Evolutionary conservation across 1,284 basidiomycete species (phyloP).

Genomic region (Boletellus deceptivus): DNA sequence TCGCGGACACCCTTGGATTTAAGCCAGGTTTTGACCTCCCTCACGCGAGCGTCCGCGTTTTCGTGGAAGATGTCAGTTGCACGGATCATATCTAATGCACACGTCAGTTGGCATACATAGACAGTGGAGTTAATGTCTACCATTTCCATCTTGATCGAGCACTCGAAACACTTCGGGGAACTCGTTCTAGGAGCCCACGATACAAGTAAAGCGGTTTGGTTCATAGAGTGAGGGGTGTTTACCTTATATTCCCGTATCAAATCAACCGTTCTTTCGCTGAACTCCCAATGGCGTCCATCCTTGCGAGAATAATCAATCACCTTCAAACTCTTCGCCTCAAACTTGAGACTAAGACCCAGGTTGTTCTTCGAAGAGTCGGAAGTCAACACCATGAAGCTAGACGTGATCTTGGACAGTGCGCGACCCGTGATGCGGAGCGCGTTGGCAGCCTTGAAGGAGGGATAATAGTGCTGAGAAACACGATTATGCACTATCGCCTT

Average conservation of each 20-base stretch:
- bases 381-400: constrained; percentile 84
- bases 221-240: background rate
- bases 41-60: constrained; percentile 71
- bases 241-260: constrained; percentile 85
- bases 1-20: constrained; percentile 84
- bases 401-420: constrained; percentile 86
- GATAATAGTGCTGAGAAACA: constrained; percentile 61
- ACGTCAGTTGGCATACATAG: constrained; percentile 8
- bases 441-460: constrained; percentile 73
- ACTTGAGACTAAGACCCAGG: constrained; percentile 93
- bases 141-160: constrained; percentile 67
- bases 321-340: constrained; percentile 94
- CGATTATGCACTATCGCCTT: constrained; percentile 61
- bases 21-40: constrained; percentile 84
- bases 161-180: constrained; percentile 82
- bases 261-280: constrained; percentile 82
- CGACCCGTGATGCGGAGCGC: constrained; percentile 71
- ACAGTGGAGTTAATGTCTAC: constrained; percentile 34
- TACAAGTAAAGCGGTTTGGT: background rate
- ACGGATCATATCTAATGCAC: constrained; percentile 63
- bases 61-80: constrained; percentile 72
- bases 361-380: constrained; percentile 81
- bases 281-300: constrained; percentile 88
- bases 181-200: constrained; percentile 41
- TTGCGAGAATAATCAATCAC: constrained; percentile 94